A percentile compares a stretch with the other conserved stretches of the same genome.
These are phyloP conservation scores for Ceratocystis destructans DNA, from an alignment of 2,329 filamentous ascomycete species.

Conservation along the genomic window DNA sequence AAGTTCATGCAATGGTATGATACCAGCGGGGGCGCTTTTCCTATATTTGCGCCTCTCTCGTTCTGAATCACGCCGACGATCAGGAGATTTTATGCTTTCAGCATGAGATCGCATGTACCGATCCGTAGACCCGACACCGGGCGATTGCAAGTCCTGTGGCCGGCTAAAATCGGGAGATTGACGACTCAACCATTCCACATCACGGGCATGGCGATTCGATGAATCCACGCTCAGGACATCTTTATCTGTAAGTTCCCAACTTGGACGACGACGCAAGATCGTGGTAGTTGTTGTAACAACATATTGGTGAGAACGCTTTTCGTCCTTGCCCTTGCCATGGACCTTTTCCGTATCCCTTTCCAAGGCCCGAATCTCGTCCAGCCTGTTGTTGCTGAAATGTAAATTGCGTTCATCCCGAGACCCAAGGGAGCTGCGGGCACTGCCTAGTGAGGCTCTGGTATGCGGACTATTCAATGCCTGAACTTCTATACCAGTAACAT, in stretches of 20 bases:
- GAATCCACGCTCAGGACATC: conserved; percentile 4
- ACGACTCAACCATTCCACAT: conserved; percentile 7
- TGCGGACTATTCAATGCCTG: conserved; percentile 44
- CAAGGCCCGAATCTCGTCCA: conserved; percentile 28
- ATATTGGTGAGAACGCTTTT: conserved; percentile 17
- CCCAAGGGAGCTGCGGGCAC: conserved; percentile 4
- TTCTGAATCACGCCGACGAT: conserved; percentile 10
- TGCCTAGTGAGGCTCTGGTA: conserved; percentile 26
- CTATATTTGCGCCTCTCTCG: conserved; percentile 15
- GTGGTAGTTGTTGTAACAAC: conserved; percentile 18
- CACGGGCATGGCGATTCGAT: conserved; percentile 8
- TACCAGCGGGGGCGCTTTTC: conserved; percentile 15
- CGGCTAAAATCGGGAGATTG: conserved; percentile 12
- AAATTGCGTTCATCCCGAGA: conserved; percentile 12
- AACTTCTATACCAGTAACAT: conserved; percentile 43
- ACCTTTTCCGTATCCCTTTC: conserved; percentile 26
- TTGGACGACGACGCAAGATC: conserved; percentile 12
- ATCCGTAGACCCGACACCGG: conserved; percentile 8
- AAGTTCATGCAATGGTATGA: conserved; percentile 14
- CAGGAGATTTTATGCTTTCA: conserved; percentile 4
- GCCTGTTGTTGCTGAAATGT: conserved; percentile 21
- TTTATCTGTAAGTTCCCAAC: neutral
- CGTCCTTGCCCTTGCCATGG: conserved; percentile 17
- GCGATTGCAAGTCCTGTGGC: conserved; percentile 7
- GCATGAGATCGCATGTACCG: neutral